Base-by-base conservation (phyloP, 805 yeast genomes). In the Ogataea saltuana region DNA sequence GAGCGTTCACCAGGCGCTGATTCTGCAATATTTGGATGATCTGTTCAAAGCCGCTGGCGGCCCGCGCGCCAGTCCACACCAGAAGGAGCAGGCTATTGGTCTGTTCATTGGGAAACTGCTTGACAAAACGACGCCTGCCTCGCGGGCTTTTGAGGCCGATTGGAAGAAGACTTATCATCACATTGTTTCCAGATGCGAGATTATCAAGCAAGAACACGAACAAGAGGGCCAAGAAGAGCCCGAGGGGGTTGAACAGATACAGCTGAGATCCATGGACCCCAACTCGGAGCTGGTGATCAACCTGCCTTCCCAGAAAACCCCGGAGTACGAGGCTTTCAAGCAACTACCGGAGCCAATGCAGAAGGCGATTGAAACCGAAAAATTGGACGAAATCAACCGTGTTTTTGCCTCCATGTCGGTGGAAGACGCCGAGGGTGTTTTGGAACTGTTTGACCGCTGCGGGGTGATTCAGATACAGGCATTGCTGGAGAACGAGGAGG, bases 191-290 rank as follows among this genome's bases (percentile, higher is more conserved):
- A 78, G 99, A 61, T 88, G 96, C 60, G 74, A 80, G 58, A 64
- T 88, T 3, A 72, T 93, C 44, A 63, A 72, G 34, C 63, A 71
- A 39, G 87, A 85, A 55, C 70, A 71, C 28, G 64, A 52, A 9
- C 63, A 60, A 10, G 70, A 61, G 4, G 66, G 56, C 7, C 74
- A 61, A 26, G 69, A 62, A 18, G 75, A 63, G 29, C 38, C 29
- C 10, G 90, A 80, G 34, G 73, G 64, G n/a, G 91, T 81, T 39
- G 91, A 83, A 44, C 81, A 84, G 47, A 89, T 91, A 52, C 99
- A 91, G 67, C 72, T 91, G 59, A 86, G 86, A 59, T 80, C 96
- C 0, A 75, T 90, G 45, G 98, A 91, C 64, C 96, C 93, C 31
- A 75, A 81, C 45, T 78, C 89, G 2, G 82, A 84, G 62, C 71